Base-by-base conservation (phyloP, 345 rosid species). In the Reutealis trisperma region DNA sequence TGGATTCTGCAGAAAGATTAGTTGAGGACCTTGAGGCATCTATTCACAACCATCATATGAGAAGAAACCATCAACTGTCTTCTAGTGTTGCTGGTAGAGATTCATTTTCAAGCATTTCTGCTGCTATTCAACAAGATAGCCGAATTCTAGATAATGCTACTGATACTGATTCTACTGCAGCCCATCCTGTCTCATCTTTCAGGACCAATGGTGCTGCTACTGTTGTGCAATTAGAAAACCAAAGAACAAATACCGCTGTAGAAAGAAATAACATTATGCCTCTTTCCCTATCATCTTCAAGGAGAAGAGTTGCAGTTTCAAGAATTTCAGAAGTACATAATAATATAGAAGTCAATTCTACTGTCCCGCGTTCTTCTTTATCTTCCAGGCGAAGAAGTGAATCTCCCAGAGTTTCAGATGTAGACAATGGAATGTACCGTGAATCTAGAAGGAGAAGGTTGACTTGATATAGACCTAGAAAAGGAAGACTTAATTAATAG, bases 1-100 rank as follows among this genome's bases (percentile, higher is more conserved):
- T 82, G 79, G 90, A 84, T 75, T 81, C 86, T 67, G 81, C 84
- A 15, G 88, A 61, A 55, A 81, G 84, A 70, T 59, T 81, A 63
- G 73, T 79, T 34, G 80, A 76, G 75, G 78, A 84, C 67, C 84
- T 84, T 9, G 85, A 77, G 81, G 80, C 81, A 70, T 82, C 67
- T 80, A 84, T 86, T 67, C 81, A 72, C 44, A 72, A 78, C 21
- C 62, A 57, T 74, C 79, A 75, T 66, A 19, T 67, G 74, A 81
- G 87, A 68, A 79, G 82, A 63, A 80, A 74, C 69, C 77, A 64
- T 57, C 69, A 78, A 70, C 83, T 78, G 44, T 72, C 81, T 41
- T 64, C 71, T 7, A 59, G 73, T 59, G 67, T 69, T 37, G 78
- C 73, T 49, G 84, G 73, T 76, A 73, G 84, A 32, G 74, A 79